These are phyloP conservation scores for Fusarium nanum DNA, from an alignment of 2,329 filamentous ascomycete genomes.

Conservation along the genomic window DNA sequence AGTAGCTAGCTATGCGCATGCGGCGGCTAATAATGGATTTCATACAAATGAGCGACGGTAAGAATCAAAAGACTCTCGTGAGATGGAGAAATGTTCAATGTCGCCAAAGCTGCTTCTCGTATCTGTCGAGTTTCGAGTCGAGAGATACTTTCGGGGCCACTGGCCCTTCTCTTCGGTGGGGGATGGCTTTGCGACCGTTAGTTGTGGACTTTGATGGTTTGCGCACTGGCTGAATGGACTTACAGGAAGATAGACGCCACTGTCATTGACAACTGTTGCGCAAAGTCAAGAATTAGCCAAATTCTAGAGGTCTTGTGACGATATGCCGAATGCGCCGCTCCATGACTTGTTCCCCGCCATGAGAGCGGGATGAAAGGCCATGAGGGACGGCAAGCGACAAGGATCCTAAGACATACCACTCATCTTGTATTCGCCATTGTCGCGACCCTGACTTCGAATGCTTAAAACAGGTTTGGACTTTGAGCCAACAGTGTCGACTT, in stretches of 20 bases:
- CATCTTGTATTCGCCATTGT: slow-evolving; percentile 81
- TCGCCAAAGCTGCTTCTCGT: slow-evolving; percentile 75
- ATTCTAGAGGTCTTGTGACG: slow-evolving; percentile 41
- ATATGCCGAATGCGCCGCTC: slow-evolving; percentile 35
- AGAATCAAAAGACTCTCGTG: slow-evolving; percentile 95
- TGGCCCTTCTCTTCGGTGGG: slow-evolving; percentile 85
- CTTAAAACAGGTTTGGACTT: slow-evolving; percentile 72
- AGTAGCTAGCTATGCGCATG: neutral
- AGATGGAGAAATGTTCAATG: slow-evolving; percentile 94
- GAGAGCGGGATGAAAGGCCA: slow-evolving; percentile 13
- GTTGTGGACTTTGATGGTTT: slow-evolving; percentile 11
- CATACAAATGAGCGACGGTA: slow-evolving; percentile 94
- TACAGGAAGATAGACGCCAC: slow-evolving; percentile 93
- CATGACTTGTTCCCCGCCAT: slow-evolving; percentile 14
- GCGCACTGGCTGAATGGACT: slow-evolving; percentile 45
- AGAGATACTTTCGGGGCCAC: slow-evolving; percentile 72
- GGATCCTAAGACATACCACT: slow-evolving; percentile 68
- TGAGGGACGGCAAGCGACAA: slow-evolving; percentile 26
- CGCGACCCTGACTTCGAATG: slow-evolving; percentile 69
- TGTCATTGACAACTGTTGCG: slow-evolving; percentile 87
- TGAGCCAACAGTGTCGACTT: slow-evolving; percentile 71
- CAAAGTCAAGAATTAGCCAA: slow-evolving; percentile 44
- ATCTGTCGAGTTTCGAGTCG: slow-evolving; percentile 66
- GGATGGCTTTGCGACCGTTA: slow-evolving; percentile 71
- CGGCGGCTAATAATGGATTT: neutral